Percentiles rank a stretch among this genome's conserved stretches.
Evolutionary conservation across 2,329 filamentous ascomycete genomes (phyloP).

Genomic region (Fusarium lateritium): DNA sequence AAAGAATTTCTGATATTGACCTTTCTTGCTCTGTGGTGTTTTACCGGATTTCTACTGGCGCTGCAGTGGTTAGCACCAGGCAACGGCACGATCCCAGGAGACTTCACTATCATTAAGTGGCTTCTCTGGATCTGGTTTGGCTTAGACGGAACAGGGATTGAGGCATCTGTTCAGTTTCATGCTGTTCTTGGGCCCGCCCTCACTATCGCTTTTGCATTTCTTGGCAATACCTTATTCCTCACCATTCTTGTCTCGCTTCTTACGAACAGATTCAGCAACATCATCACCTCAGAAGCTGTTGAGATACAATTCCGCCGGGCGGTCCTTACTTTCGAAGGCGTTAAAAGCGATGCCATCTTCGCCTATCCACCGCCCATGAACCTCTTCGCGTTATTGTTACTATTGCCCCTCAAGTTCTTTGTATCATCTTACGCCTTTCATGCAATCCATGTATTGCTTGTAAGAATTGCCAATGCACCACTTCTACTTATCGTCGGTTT

Average conservation of each 20-base stretch:
- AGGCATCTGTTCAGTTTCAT: constrained; percentile 70
- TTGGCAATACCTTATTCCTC: constrained; percentile 78
- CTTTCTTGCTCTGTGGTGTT: constrained; percentile 75
- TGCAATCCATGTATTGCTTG: constrained; percentile 75
- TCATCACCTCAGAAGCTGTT: constrained; percentile 74
- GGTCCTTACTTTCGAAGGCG: constrained; percentile 79
- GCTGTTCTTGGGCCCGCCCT: constrained; percentile 75
- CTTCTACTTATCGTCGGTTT: constrained; percentile 71
- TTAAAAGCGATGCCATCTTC: constrained; percentile 79
- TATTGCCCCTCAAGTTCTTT: constrained; percentile 75
- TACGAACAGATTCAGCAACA: constrained; percentile 77
- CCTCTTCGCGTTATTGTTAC: constrained; percentile 71
- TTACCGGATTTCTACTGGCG: constrained; percentile 77
- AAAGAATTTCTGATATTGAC: constrained; percentile 77
- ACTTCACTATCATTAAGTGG: constrained; percentile 77
- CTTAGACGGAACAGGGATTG: constrained; percentile 72
- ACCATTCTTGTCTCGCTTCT: constrained; percentile 78
- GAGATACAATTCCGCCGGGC: constrained; percentile 80
- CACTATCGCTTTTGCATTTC: constrained; percentile 79
- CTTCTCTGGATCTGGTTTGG: constrained; percentile 85
- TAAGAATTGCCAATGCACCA: constrained; percentile 74
- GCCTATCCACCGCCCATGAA: constrained; percentile 79
- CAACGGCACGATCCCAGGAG: constrained; percentile 45
- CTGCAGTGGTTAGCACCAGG: constrained; percentile 71
- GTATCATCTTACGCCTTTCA: constrained; percentile 75